Base-by-base conservation (phyloP, 1,139 yeast genomes). In the Pichia norvegensis region DNA sequence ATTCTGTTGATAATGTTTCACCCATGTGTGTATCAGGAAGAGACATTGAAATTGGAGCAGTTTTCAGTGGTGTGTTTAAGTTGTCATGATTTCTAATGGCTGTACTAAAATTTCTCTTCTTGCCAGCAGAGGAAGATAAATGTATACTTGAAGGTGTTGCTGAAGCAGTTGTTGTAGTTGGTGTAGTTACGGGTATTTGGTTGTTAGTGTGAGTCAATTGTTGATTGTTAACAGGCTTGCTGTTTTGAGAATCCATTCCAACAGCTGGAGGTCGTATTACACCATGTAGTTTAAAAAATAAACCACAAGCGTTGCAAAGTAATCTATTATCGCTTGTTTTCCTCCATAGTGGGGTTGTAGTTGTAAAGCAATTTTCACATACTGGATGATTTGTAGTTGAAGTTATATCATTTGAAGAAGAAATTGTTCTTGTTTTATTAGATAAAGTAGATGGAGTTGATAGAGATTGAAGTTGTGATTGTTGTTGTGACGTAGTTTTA, bases 271-370 rank as follows among this genome's bases (percentile, higher is more conserved):
- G 81, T 41, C 81, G 60, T 4, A 76, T 74, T 10, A 76, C 77
- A 27, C 82, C 82, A 54, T 77, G 81, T 36, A 77, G 61, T 59
- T 76, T 76, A 52, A 73, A 67, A 52, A 76, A 77, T 36, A 77
- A 63, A 1, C 82, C 81, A 63, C 82, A 77, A 0, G 82, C 82
- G 57, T 77, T 77, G 57, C 82, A 77, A 20, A 77, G 61, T 17
- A 79, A 68, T 54, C 76, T 71, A 8, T 79, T 79, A 48, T 68
- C 73, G 23, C 61, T 58, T 9, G 80, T 76, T 53, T 76, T 71
- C 38, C 82, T 65, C 82, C 82, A 77, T 29, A 77, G 60, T 4
- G 82, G 82, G 0, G 82, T 77, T 23, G 78, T 76, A 21, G 72
- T 63, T 1, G 81, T 76, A 45, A 73, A 74, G 58, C 82, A 77